Percentiles rank a stretch among this genome's conserved stretches.
Conservation (phyloP, 2,329 filamentous ascomycete species). For the Cercospora sp. region DNA sequence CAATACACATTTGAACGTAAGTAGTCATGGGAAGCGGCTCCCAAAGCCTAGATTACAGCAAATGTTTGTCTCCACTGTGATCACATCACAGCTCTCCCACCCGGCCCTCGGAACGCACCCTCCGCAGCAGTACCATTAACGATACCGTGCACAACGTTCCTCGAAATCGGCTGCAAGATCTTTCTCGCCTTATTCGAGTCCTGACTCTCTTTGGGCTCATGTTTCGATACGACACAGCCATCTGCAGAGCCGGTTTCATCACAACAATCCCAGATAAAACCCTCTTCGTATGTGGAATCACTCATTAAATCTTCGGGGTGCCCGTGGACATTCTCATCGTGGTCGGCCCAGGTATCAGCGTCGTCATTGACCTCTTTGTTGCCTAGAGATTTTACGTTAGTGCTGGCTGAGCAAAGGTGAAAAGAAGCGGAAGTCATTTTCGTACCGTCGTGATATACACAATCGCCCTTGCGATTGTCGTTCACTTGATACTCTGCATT, state of each 20-base stretch:
- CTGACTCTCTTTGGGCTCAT: background rate
- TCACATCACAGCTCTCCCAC: constrained; percentile 1
- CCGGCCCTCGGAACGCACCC: background rate
- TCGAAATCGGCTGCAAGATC: background rate
- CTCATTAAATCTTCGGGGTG: too few relatives aligned
- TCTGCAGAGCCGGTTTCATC: background rate
- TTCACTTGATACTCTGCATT: background rate
- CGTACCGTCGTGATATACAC: constrained; percentile 11
- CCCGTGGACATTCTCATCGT: too few relatives aligned
- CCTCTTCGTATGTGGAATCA: too few relatives aligned
- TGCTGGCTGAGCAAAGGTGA: too few relatives aligned
- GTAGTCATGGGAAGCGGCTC: background rate
- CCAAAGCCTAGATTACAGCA: background rate
- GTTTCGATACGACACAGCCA: constrained; percentile 8
- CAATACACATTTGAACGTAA: background rate
- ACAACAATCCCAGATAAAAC: background rate
- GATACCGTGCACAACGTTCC: background rate
- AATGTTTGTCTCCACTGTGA: background rate
- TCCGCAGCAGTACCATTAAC: background rate
- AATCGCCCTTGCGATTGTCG: constrained; percentile 1
- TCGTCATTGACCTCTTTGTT: too few relatives aligned
- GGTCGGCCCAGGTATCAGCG: too few relatives aligned
- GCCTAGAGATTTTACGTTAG: too few relatives aligned
- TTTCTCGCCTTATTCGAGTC: background rate
- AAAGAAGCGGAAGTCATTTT: too few relatives aligned